Evolutionary conservation across 2,329 filamentous ascomycete species (phyloP).

Genomic region (Paecilomyces niveus): DNA sequence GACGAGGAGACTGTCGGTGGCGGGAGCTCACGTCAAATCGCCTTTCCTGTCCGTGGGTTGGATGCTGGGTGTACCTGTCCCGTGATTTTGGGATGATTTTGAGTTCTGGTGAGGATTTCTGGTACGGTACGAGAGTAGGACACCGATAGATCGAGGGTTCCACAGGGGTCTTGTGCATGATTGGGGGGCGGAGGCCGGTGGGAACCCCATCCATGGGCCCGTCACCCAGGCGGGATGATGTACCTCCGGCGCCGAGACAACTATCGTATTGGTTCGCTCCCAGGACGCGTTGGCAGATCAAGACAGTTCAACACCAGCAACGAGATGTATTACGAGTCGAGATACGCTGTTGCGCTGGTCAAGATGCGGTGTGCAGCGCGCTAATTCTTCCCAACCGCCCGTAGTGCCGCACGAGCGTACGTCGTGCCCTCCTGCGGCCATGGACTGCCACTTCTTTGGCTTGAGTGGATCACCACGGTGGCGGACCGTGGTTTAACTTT

Average conservation of each 20-base stretch:
- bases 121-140: not conserved
- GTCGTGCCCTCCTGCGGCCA: not conserved
- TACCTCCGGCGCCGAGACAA: slow-evolving; percentile 17
- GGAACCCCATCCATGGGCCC: not conserved
- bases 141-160: slow-evolving; percentile 18
- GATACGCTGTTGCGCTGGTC: not conserved
- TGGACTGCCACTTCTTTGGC: not conserved
- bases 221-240: slow-evolving; percentile 21
- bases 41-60: not conserved
- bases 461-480: not conserved
- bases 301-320: not conserved
- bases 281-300: not conserved
- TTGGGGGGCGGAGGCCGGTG: not conserved
- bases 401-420: not conserved
- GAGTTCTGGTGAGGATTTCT: not conserved
- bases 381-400: not conserved
- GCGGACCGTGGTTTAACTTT: not conserved
- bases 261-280: slow-evolving; percentile 15
- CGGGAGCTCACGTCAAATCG: not conserved
- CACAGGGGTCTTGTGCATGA: not conserved
- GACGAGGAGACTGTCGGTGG: not conserved
- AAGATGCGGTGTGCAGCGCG: not conserved
- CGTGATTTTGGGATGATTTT: not conserved
- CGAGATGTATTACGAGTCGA: not conserved
- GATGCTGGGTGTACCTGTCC: not conserved